A percentile compares a stretch with the other conserved stretches of the same genome.
phyloP scores from a whole-genome alignment of 1,284 basidiomycete genomes.

The Cutaneotrichosporon arboriforme region DNA sequence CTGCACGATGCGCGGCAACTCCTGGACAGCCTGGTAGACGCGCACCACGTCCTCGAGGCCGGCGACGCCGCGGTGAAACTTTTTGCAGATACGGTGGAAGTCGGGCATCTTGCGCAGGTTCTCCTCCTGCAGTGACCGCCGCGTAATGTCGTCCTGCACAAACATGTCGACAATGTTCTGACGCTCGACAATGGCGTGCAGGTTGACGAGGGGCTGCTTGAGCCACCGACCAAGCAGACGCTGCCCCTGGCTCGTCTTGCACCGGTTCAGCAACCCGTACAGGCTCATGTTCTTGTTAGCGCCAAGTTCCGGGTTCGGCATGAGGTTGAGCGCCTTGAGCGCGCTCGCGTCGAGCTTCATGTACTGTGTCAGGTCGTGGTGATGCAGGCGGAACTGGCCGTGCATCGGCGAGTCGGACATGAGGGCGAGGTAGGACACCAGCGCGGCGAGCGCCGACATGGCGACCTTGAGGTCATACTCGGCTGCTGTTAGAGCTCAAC shows the following conservation, averaged over 20 bases:
- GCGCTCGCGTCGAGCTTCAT: conserved; percentile 96
- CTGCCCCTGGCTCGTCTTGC: conserved; percentile 95
- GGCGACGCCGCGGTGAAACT: conserved; percentile 79
- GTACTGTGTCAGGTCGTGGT: conserved; percentile 88
- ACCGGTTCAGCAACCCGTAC: conserved; percentile 85
- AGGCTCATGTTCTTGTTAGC: conserved; percentile 73
- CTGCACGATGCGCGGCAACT: conserved; percentile 71
- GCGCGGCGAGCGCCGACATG: conserved; percentile 71
- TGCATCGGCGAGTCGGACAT: conserved; percentile 77
- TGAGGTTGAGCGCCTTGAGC: conserved; percentile 79
- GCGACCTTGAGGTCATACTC: conserved; percentile 74
- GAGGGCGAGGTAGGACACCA: conserved; percentile 77
- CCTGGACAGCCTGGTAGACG: conserved; percentile 81
- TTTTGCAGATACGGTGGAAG: conserved; percentile 85
- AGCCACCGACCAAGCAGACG: conserved; percentile 87
- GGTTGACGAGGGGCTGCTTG: conserved; percentile 91
- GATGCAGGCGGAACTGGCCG: conserved; percentile 71
- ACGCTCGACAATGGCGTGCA: conserved; percentile 81
- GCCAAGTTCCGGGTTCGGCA: conserved; percentile 61
- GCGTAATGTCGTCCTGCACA: conserved; percentile 67
- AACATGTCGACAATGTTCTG: conserved; percentile 85
- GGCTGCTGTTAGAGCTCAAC: conserved; percentile 50
- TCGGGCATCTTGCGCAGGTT: conserved; percentile 90
- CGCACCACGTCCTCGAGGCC: conserved; percentile 92
- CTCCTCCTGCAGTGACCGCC: conserved; percentile 62